Evolutionary conservation across 768 basidiomycete genomes (phyloP).

Genomic region (Rhodosporidiobolus sp.): DNA sequence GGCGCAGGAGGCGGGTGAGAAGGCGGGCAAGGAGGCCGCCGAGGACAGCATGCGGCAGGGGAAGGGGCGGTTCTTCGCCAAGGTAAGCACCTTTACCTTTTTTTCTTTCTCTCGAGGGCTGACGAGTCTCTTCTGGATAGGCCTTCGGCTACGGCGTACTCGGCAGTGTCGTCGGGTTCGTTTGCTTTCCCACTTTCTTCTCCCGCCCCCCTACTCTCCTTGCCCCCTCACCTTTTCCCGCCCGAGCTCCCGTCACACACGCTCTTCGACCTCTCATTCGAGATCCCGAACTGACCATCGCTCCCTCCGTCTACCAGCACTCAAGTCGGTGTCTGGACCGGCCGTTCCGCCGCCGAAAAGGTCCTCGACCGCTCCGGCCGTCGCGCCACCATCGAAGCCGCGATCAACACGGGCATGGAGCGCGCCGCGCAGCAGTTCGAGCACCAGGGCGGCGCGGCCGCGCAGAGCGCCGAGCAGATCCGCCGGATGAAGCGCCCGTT

Average conservation of each 20-base stretch:
- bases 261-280: too few relatives aligned
- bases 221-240: too few relatives aligned
- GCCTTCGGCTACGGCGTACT: conserved; percentile 27
- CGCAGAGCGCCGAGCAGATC: background rate
- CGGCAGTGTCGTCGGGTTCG: conserved; percentile 18
- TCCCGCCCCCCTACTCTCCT: too few relatives aligned
- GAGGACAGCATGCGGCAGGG: conserved; percentile 16
- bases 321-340: conserved; percentile 13
- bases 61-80: conserved; percentile 21
- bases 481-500: background rate
- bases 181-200: background rate
- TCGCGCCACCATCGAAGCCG: conserved; percentile 9
- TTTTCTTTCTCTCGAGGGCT: too few relatives aligned
- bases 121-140: too few relatives aligned
- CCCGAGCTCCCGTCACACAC: too few relatives aligned
- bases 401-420: background rate
- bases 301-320: conserved; percentile 4
- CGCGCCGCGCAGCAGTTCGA: background rate
- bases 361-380: conserved; percentile 26
- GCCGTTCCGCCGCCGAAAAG: background rate
- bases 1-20: conserved; percentile 13
- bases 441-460: too few relatives aligned
- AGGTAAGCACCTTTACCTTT: background rate
- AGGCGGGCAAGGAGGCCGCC: conserved; percentile 2
- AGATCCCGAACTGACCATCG: background rate